Evolutionary conservation across 2,329 filamentous ascomycete species (phyloP).

Genomic region (Xylaria sp.): DNA sequence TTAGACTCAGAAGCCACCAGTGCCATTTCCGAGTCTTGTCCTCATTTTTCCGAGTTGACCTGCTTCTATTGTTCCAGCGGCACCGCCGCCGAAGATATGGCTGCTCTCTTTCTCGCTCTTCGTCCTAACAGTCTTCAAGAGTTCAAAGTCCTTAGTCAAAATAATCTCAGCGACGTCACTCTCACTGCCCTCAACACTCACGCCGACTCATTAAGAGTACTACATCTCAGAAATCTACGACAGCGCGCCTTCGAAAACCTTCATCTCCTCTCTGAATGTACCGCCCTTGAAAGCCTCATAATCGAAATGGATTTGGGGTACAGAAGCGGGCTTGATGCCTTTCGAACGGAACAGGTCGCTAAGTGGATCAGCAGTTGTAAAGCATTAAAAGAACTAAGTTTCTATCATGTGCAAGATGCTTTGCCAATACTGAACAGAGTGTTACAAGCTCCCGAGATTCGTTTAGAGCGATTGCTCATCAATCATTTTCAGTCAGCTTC

Average conservation of each 20-base stretch:
- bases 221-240: conserved; percentile 49
- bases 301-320: conserved; percentile 46
- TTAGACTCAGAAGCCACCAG: conserved; percentile 64
- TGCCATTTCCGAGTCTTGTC: conserved; percentile 67
- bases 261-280: conserved; percentile 49
- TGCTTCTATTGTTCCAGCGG: conserved; percentile 60
- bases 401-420: conserved; percentile 58
- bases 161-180: conserved; percentile 63
- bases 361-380: conserved; percentile 49
- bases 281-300: conserved; percentile 49
- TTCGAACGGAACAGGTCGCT: conserved; percentile 42
- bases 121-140: conserved; percentile 65
- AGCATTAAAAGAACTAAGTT: conserved; percentile 49
- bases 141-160: conserved; percentile 67
- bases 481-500: conserved; percentile 35
- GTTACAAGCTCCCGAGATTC: conserved; percentile 41
- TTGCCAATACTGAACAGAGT: conserved; percentile 48
- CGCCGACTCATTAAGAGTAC: conserved; percentile 49
- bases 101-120: conserved; percentile 67
- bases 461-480: conserved; percentile 41
- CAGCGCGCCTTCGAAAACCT: conserved; percentile 46
- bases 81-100: conserved; percentile 66
- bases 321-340: conserved; percentile 38
- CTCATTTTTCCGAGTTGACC: conserved; percentile 67
- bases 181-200: conserved; percentile 64